Evolutionary conservation across 2,329 filamentous ascomycete genomes (phyloP).

Genomic region (Blastomyces parvus): DNA sequence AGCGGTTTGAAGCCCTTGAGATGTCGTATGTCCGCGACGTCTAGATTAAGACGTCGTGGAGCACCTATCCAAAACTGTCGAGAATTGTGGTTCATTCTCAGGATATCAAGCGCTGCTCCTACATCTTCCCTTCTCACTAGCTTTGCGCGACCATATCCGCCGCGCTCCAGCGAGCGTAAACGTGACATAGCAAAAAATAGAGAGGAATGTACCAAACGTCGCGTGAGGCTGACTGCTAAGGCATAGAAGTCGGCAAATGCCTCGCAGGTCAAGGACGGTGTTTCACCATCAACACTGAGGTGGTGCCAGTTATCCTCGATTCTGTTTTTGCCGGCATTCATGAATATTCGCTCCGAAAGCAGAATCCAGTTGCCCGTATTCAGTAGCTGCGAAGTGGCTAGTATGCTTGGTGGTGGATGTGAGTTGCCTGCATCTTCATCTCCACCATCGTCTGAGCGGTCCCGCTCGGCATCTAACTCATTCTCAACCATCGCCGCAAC

Average conservation of each 20-base stretch:
- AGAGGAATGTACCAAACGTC: slow-evolving; percentile 58
- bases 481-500: slow-evolving; percentile 27
- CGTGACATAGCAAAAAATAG: slow-evolving; percentile 63
- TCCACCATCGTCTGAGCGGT: not conserved
- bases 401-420: slow-evolving; percentile 19
- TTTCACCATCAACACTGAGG: slow-evolving; percentile 43
- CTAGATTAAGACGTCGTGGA: slow-evolving; percentile 44
- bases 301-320: slow-evolving; percentile 59
- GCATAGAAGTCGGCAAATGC: slow-evolving; percentile 67
- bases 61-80: slow-evolving; percentile 44
- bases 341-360: slow-evolving; percentile 60
- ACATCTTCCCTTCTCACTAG: slow-evolving; percentile 44
- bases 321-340: slow-evolving; percentile 54
- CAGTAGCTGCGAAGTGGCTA: slow-evolving; percentile 50
- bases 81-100: slow-evolving; percentile 40
- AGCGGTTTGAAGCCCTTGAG: slow-evolving; percentile 24
- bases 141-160: slow-evolving; percentile 23
- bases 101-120: slow-evolving; percentile 43
- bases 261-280: slow-evolving; percentile 63
- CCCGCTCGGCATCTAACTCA: slow-evolving; percentile 9
- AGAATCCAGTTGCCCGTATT: slow-evolving; percentile 51
- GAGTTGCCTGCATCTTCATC: not conserved
- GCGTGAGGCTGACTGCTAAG: slow-evolving; percentile 57
- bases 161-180: slow-evolving; percentile 42
- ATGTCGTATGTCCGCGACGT: slow-evolving; percentile 37